These are phyloP conservation scores for Sphaerostilbella broomeana DNA, from an alignment of 2,329 filamentous ascomycete species.

Conservation along the genomic window DNA sequence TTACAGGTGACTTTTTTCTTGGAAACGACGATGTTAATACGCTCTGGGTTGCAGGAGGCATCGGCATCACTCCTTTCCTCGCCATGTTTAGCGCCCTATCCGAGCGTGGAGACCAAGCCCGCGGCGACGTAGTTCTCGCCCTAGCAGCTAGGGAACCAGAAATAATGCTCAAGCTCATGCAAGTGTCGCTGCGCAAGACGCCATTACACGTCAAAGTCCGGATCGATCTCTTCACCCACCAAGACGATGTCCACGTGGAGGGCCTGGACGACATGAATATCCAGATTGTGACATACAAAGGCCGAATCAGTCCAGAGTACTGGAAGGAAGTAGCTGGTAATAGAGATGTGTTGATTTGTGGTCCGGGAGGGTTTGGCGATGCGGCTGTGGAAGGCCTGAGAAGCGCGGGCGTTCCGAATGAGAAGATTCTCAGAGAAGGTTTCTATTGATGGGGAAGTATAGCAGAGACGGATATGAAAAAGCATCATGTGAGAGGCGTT, in stretches of 20 bases:
- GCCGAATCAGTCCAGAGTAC: slow-evolving; percentile 1
- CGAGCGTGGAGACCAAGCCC: background rate
- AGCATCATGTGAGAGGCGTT: too few relatives aligned
- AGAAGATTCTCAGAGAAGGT: slow-evolving; percentile 5
- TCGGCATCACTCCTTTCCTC: slow-evolving; percentile 12
- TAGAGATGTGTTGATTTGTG: slow-evolving; percentile 10
- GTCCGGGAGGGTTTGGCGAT: slow-evolving; percentile 9
- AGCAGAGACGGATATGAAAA: too few relatives aligned
- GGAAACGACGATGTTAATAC: slow-evolving; percentile 3
- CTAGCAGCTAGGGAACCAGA: slow-evolving; percentile 10
- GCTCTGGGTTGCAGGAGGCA: slow-evolving; percentile 12
- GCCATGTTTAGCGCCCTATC: slow-evolving; percentile 11
- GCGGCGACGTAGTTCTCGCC: slow-evolving; percentile 8
- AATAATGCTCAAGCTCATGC: slow-evolving; percentile 7
- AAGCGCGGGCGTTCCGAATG: slow-evolving; percentile 2
- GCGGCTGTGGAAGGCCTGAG: slow-evolving; percentile 6
- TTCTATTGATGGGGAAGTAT: slow-evolving; percentile 7
- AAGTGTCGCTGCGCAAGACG: slow-evolving; percentile 1
- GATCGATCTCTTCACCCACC: slow-evolving; percentile 7
- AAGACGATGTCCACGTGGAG: slow-evolving; percentile 4
- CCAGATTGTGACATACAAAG: slow-evolving; percentile 1
- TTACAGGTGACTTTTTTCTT: slow-evolving; percentile 10
- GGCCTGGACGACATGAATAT: slow-evolving; percentile 1
- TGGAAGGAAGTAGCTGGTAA: slow-evolving; percentile 2
- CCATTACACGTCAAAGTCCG: slow-evolving; percentile 1